Evolutionary conservation across 73 alveolate genomes (phyloP).

Genomic region (Paraurostyla sp.): DNA sequence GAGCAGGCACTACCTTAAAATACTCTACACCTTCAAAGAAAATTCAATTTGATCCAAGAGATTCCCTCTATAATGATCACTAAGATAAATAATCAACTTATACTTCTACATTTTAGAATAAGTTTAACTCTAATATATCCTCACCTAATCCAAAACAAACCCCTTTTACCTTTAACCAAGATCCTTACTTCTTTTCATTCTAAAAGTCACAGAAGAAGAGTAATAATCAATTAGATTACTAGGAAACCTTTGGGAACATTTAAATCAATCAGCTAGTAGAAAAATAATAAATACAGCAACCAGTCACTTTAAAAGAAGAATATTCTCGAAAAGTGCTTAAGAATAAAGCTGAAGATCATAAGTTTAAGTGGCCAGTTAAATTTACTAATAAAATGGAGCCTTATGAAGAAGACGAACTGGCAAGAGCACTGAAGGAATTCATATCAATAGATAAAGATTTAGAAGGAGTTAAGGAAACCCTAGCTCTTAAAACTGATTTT

Average conservation of each 20-base stretch:
- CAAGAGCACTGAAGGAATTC: conserved; percentile 26
- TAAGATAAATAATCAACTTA: background rate
- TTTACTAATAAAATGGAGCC: background rate
- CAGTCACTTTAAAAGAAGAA: background rate
- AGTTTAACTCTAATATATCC: background rate
- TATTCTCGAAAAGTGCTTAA: background rate
- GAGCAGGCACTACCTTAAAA: background rate
- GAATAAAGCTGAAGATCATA: background rate
- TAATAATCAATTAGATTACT: too few relatives aligned
- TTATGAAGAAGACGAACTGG: conserved; percentile 35
- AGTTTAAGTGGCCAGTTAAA: background rate
- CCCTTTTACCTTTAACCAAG: background rate
- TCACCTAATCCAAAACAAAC: background rate
- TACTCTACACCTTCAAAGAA: background rate
- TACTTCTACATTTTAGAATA: background rate
- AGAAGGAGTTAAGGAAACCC: conserved; percentile 5
- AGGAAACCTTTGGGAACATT: too few relatives aligned
- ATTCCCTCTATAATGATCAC: background rate
- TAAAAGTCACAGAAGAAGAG: too few relatives aligned
- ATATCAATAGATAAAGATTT: conserved; percentile 50
- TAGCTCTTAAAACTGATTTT: conserved; percentile 41
- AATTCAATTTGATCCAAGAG: background rate
- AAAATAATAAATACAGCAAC: background rate
- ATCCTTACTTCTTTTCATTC: conserved; percentile 39
- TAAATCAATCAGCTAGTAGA: too few relatives aligned